These are phyloP conservation scores for Atkinsonella texensis DNA, from an alignment of 2,329 filamentous ascomycete species.

Conservation along the genomic window DNA sequence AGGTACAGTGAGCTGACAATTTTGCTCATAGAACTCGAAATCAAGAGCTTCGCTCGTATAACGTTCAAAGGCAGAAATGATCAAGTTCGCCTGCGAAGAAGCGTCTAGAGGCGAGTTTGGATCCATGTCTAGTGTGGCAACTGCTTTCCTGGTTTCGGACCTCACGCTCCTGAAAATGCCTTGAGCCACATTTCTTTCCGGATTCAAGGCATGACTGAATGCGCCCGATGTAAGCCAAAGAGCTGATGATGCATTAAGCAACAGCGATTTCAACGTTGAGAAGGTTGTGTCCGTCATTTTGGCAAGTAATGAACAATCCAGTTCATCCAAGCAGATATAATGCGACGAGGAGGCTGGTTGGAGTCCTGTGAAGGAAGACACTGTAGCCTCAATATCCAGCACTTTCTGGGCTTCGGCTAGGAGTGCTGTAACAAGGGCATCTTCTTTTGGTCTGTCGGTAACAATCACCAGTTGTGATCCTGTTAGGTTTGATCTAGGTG, in stretches of 20 bases:
- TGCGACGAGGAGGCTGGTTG: slow-evolving; percentile 8
- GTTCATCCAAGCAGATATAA: slow-evolving; percentile 31
- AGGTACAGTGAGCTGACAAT: slow-evolving; percentile 18
- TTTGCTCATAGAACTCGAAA: slow-evolving; percentile 18
- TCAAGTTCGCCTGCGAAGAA: slow-evolving; percentile 17
- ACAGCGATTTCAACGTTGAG: slow-evolving; percentile 21
- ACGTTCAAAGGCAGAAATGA: slow-evolving; percentile 15
- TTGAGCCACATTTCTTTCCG: slow-evolving; percentile 30
- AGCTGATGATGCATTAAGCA: slow-evolving; percentile 23
- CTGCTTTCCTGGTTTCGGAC: slow-evolving; percentile 32
- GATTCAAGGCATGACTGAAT: slow-evolving; percentile 22
- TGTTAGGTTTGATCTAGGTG: too few species aligned
- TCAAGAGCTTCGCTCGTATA: slow-evolving; percentile 12
- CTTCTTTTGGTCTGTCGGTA: slow-evolving; percentile 10
- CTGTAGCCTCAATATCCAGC: slow-evolving; percentile 9
- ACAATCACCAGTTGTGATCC: slow-evolving; percentile 12
- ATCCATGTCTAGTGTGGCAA: slow-evolving; percentile 34
- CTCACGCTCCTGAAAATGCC: slow-evolving; percentile 34
- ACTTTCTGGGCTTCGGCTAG: neutral
- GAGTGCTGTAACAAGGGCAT: slow-evolving; percentile 13
- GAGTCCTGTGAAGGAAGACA: slow-evolving; percentile 11
- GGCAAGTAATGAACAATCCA: slow-evolving; percentile 30
- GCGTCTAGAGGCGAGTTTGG: slow-evolving; percentile 11
- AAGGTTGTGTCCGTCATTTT: slow-evolving; percentile 27
- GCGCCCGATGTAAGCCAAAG: slow-evolving; percentile 30